Conservation (phyloP, 176 grass and related monocot species). For the Hordeum marinum region DNA sequence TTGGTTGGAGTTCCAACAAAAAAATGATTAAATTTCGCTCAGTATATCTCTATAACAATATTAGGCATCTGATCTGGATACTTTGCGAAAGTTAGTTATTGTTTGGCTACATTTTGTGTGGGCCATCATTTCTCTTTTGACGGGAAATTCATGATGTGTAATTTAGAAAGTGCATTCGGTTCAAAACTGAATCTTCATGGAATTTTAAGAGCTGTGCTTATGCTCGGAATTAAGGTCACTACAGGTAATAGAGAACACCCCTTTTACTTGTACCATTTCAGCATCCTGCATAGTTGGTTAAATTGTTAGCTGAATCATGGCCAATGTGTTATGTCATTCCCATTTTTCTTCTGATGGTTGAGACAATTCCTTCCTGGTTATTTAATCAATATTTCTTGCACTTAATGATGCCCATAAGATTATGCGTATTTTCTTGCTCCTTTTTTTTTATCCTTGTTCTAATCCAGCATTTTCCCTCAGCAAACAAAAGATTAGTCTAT, state of each 20-base stretch:
- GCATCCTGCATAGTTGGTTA: background rate
- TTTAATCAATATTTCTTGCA: background rate
- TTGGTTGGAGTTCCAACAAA: background rate
- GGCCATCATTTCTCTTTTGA: background rate
- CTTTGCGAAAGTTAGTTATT: background rate
- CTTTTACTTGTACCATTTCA: background rate
- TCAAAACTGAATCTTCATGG: background rate
- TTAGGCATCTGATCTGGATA: background rate
- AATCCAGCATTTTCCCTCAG: conserved; percentile 43
- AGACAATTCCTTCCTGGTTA: background rate
- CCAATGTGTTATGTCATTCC: conserved; percentile 11
- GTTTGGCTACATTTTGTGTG: background rate
- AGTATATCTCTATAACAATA: background rate
- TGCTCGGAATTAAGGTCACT: background rate
- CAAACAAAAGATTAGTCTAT: conserved; percentile 73
- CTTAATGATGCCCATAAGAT: background rate
- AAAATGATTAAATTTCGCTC: background rate
- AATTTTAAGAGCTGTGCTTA: background rate
- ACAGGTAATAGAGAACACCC: background rate
- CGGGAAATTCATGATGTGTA: background rate
- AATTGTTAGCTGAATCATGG: background rate
- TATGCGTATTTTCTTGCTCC: background rate
- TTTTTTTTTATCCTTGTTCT: conserved; percentile 22
- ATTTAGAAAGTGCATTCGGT: background rate
- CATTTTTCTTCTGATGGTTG: background rate